Conservation (phyloP, 2,329 filamentous ascomycete genomes). For the Exophiala calicioides region DNA sequence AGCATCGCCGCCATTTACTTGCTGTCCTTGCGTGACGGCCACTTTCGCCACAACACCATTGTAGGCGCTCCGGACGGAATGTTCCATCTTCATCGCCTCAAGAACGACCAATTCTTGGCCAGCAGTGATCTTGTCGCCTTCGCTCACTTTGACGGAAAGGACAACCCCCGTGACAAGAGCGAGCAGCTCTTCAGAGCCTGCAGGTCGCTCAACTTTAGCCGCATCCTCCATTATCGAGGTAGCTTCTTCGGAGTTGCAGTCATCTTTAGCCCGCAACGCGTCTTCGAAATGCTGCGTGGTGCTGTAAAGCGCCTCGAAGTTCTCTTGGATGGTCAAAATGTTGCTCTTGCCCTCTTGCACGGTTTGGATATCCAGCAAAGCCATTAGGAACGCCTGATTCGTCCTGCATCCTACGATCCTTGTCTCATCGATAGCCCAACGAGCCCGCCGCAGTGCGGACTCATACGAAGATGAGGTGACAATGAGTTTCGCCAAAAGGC, state of each 20-base stretch:
- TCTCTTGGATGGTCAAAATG: slow-evolving; percentile 26
- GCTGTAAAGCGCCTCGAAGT: slow-evolving; percentile 21
- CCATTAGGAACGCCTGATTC: slow-evolving; percentile 39
- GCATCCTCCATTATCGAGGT: slow-evolving; percentile 11
- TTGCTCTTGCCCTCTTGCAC: slow-evolving; percentile 24
- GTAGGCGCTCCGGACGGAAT: slow-evolving; percentile 23
- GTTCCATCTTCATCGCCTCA: slow-evolving; percentile 27
- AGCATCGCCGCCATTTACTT: slow-evolving; percentile 24
- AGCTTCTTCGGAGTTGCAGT: slow-evolving; percentile 15
- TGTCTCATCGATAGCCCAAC: slow-evolving; percentile 57
- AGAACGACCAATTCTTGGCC: slow-evolving; percentile 27
- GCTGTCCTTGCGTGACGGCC: slow-evolving; percentile 24
- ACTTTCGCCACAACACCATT: slow-evolving; percentile 24
- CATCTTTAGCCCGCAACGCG: slow-evolving; percentile 14
- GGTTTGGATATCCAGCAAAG: slow-evolving; percentile 19
- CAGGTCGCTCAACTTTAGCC: slow-evolving; percentile 24
- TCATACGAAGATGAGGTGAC: slow-evolving; percentile 56
- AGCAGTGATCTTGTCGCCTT: slow-evolving; percentile 26
- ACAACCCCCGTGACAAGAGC: slow-evolving; percentile 22
- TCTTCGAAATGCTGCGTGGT: slow-evolving; percentile 26
- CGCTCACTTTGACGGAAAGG: slow-evolving; percentile 22
- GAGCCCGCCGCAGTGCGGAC: slow-evolving; percentile 55
- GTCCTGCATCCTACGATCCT: slow-evolving; percentile 58
- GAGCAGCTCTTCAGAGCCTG: slow-evolving; percentile 23
- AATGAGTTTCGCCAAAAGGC: slow-evolving; percentile 60